These are phyloP conservation scores for Thermothielavioides terrestris DNA, from an alignment of 495 filamentous ascomycete genomes.

Conservation along the genomic window DNA sequence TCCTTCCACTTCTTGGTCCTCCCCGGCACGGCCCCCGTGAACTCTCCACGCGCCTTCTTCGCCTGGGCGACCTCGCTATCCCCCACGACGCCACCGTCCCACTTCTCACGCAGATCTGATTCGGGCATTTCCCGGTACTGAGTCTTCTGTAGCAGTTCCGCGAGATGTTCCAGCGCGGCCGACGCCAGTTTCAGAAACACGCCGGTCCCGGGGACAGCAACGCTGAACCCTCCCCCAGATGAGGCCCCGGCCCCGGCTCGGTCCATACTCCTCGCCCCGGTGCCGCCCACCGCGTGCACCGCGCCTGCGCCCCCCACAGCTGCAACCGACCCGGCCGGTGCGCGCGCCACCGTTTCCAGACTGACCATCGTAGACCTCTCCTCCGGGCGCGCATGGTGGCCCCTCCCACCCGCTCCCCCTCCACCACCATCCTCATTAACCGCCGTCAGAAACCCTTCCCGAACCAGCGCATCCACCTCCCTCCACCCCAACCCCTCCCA, in stretches of 20 bases:
- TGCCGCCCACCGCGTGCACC: constrained; percentile 46
- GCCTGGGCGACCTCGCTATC: constrained; percentile 48
- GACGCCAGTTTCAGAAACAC: constrained; percentile 63
- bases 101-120: constrained; percentile 59
- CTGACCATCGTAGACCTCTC: constrained; percentile 43
- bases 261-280: constrained; percentile 17
- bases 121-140: constrained; percentile 58
- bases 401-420: constrained; percentile 25
- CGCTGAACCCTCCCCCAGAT: constrained; percentile 35
- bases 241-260: constrained; percentile 17
- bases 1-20: constrained; percentile 77
- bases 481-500: constrained; percentile 40
- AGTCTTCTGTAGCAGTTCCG: constrained; percentile 56
- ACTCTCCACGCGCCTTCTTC: constrained; percentile 60
- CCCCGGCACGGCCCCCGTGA: constrained; percentile 59
- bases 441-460: constrained; percentile 63
- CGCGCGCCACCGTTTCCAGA: constrained; percentile 44
- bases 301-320: constrained; percentile 54
- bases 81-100: constrained; percentile 66
- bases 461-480: constrained; percentile 44
- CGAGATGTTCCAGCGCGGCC: constrained; percentile 56
- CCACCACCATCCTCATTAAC: constrained; percentile 30
- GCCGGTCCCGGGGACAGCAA: constrained; percentile 68
- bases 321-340: constrained; percentile 54
- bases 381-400: constrained; percentile 50